Evolutionary conservation across 179 eudicot genomes (phyloP).

Genomic region (Corrigiola litoralis): DNA sequence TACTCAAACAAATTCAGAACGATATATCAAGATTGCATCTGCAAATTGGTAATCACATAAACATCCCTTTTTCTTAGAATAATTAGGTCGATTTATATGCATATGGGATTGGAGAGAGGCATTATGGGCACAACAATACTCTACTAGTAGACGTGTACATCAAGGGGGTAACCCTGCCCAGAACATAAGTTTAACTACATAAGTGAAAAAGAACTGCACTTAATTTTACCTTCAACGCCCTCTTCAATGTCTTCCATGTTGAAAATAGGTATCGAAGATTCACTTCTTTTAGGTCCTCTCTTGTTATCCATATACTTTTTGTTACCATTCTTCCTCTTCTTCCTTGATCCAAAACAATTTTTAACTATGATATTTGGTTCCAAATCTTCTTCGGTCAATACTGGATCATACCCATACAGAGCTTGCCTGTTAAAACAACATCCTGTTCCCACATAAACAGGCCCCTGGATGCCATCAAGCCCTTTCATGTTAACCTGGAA

Average conservation of each 20-base stretch:
- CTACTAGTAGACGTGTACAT: too few species aligned
- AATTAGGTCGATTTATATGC: too few species aligned
- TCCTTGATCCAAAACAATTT: constrained; percentile 76
- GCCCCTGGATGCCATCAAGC: constrained; percentile 83
- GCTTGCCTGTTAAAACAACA: constrained; percentile 93
- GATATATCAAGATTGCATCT: too few species aligned
- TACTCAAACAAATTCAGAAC: too few species aligned
- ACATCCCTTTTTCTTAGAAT: too few species aligned
- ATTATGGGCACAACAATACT: too few species aligned
- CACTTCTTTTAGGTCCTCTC: constrained; percentile 59
- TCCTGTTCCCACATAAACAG: constrained; percentile 93
- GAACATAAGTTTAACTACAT: too few species aligned
- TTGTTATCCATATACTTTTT: constrained; percentile 73
- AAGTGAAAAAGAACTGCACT: neutral
- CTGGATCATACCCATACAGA: constrained; percentile 76
- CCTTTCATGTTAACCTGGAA: constrained; percentile 90
- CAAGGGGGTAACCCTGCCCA: too few species aligned
- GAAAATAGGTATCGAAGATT: constrained; percentile 75
- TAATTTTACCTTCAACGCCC: constrained; percentile 66
- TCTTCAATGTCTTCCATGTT: constrained; percentile 77
- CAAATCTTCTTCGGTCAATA: constrained; percentile 80
- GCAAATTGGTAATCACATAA: too few species aligned
- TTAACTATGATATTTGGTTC: constrained; percentile 79
- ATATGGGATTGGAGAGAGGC: too few species aligned
- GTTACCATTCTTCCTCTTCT: constrained; percentile 57